These are phyloP conservation scores for Venturia effusa DNA, from an alignment of 2,329 filamentous ascomycete species.

Conservation along the genomic window DNA sequence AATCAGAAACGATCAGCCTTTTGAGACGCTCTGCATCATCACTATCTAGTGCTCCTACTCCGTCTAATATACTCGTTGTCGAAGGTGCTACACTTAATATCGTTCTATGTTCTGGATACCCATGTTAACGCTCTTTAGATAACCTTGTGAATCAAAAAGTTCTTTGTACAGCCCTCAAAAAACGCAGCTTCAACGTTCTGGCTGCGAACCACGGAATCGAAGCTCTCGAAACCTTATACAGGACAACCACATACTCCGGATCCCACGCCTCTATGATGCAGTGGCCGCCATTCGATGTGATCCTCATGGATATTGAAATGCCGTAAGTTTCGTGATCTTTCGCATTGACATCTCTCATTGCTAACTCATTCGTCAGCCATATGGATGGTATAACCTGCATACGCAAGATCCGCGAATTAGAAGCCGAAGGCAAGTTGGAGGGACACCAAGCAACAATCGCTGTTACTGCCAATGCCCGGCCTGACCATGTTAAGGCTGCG, in stretches of 20 bases:
- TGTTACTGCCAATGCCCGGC: slow-evolving; percentile 26
- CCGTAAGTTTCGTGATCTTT: slow-evolving; percentile 17
- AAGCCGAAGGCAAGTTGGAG: slow-evolving; percentile 16
- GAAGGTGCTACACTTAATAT: slow-evolving; percentile 3
- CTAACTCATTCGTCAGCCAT: slow-evolving; percentile 11
- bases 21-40: not conserved
- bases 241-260: not conserved
- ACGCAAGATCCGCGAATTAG: slow-evolving; percentile 23
- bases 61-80: slow-evolving; percentile 9
- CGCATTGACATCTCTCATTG: not conserved
- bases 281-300: slow-evolving; percentile 13
- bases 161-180: slow-evolving; percentile 6
- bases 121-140: not conserved
- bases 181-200: slow-evolving; percentile 6
- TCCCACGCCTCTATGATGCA: not conserved
- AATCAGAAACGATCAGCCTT: not conserved
- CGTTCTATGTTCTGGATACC: not conserved
- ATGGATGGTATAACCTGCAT: slow-evolving; percentile 28
- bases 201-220: slow-evolving; percentile 12
- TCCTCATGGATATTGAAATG: slow-evolving; percentile 29
- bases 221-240: slow-evolving; percentile 6
- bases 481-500: slow-evolving; percentile 23
- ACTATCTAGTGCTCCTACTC: not conserved
- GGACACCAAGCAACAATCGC: slow-evolving; percentile 25
- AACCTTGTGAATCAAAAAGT: slow-evolving; percentile 13